phyloP scores from a whole-genome alignment of 148 eudicot genomes.

The Persicaria tinctoria region DNA sequence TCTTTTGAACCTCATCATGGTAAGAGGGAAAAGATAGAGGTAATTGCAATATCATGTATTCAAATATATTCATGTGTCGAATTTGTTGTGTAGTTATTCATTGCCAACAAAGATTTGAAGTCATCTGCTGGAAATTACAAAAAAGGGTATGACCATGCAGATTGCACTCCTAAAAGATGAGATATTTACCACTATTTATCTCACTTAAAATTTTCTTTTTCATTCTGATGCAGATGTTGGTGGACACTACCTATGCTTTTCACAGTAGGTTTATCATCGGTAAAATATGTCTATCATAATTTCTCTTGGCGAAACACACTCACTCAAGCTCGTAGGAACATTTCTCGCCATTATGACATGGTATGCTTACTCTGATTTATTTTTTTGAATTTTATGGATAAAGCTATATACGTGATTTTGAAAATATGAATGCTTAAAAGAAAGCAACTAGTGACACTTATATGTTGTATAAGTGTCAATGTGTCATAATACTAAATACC shows the following conservation, averaged over 20 bases:
- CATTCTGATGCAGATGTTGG: constrained; percentile 57
- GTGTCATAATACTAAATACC: too few species aligned
- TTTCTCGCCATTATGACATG: constrained; percentile 91
- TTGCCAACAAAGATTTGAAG: constrained; percentile 57
- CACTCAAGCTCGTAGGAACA: constrained; percentile 83
- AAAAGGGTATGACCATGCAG: neutral
- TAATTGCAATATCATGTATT: neutral
- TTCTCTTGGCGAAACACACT: constrained; percentile 63
- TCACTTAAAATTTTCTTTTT: neutral
- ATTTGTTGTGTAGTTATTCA: constrained; percentile 39
- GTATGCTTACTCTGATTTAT: constrained; percentile 23
- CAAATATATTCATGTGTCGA: neutral
- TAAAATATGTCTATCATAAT: constrained; percentile 68
- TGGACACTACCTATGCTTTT: constrained; percentile 89
- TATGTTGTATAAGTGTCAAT: too few species aligned
- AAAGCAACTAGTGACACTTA: too few species aligned
- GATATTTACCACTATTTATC: neutral
- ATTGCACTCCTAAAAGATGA: too few species aligned
- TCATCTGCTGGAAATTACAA: constrained; percentile 18
- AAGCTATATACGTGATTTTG: neutral
- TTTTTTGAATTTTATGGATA: neutral
- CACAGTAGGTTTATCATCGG: constrained; percentile 75
- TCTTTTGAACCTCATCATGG: constrained; percentile 74
- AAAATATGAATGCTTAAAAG: too few species aligned
- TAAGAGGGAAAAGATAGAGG: constrained; percentile 18